Base-by-base conservation (phyloP, 441 rosid genomes). In the Euphorbia schlechtendalii region DNA sequence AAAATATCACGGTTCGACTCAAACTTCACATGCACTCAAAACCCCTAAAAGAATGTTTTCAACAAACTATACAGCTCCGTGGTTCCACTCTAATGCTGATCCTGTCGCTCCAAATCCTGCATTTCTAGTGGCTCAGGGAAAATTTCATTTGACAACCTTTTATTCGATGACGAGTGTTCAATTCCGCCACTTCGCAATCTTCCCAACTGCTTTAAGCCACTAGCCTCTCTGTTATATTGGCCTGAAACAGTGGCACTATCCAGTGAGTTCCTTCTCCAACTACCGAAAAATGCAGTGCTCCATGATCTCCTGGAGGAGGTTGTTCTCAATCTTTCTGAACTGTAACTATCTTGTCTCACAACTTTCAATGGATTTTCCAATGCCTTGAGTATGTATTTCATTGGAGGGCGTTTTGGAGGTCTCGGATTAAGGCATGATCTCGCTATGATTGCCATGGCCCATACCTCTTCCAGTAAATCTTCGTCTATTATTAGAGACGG, bases 361-460 rank as follows among this genome's bases (percentile, higher is more conserved):
- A 94, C 96, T 75, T 87, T 89, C 63, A 86, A 68, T 3, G 99
- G 99, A 67, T 84, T 91, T 71, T 94, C 98, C 63, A 91, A 73
- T 3, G 99, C 99, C 69, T 82, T 87, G 41, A 89, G 87, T 57
- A 94, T 75, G 73, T 91, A 81, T 68, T 88, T 89, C 94, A 91
- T 89, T 1, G 80, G 85, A 0, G 99, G 99, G 36, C 99, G 83
- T 73, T 82, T 89, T 3, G 88, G 73, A 62, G 94, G 90, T 79
- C 84, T 94, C 13, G 95, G 92, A 74, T 91, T 89, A 32, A 94
- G 81, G 83, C 98, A 94, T 30, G 99, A 94, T 56, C 83, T 80
- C 10, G 99, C 98, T 49, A 94, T 85, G 58, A 94, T 86, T 8
- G 99, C 98, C 96, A 87, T 86, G 56, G 99, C 98, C 99, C 98